Base-by-base conservation (phyloP, 306 rosid species). In the Gastrolobium bilobum region DNA sequence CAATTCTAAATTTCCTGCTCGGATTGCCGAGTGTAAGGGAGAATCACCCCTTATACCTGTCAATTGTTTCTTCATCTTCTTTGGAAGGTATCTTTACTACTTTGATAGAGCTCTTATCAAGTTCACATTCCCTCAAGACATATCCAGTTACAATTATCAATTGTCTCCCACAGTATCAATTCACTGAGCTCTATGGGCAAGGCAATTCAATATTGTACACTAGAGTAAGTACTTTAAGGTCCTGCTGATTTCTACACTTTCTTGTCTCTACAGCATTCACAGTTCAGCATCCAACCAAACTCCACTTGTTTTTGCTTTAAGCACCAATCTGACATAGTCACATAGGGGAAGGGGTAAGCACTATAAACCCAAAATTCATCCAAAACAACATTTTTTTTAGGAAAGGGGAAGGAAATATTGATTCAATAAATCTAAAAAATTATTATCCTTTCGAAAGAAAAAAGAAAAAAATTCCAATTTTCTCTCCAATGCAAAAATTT, bases 61-160 rank as follows among this genome's bases (percentile, higher is more conserved):
- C 64, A 89, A 71, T 82, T 87, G 93, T 84, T 85, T 89, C 81
- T 80, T 82, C 97, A 92, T 90, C 84, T 34, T 87, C 86, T 79
- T 63, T 30, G 9, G 44, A 11, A 33, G 7, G 47, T 71, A 47
- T 58, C 77, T 82, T 69, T 5, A 68, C 68, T 26, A 67, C 85
- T 79, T 79, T 54, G 80, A 38, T 37, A 75, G 71, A 81, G 54
- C 78, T 79, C 67, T 26, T 46, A 5, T 9, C 52, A 77, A 40
- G 67, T 68, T 67, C 26, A 53, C 82, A 59, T 77, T 62, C 61
- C 50, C 73, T 51, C 15, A 72, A 59, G 58, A 70, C 37, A 81
- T 71, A 75, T 58, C 75, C 77, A 53, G 42, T 68, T 64, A 64
- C 76, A 79, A 15, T 34, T 30, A 78, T 33, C 42, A 40, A 47